Conservation (phyloP, 1,284 basidiomycete genomes). For the Tilletia caries region DNA sequence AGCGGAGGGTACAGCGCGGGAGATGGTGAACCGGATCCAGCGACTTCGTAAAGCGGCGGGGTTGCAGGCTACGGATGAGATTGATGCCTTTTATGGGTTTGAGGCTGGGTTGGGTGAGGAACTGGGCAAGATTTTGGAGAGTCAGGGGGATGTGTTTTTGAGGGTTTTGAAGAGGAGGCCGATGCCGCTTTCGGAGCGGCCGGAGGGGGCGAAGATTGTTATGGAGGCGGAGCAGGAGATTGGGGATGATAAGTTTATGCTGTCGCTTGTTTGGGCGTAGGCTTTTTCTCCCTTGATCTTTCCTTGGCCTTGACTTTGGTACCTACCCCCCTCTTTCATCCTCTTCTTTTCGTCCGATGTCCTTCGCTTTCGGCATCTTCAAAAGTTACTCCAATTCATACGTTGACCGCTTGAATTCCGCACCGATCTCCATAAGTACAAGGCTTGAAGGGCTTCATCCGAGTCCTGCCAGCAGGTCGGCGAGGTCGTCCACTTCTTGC, state of each 20-base stretch:
- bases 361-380: too few relatives aligned
- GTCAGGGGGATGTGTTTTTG: slow-evolving; percentile 71
- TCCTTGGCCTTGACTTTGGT: too few relatives aligned
- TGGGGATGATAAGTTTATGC: slow-evolving; percentile 71
- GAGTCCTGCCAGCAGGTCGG: slow-evolving; percentile 42
- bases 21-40: slow-evolving; percentile 90
- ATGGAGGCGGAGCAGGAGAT: slow-evolving; percentile 85
- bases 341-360: too few relatives aligned
- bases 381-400: too few relatives aligned
- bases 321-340: too few relatives aligned
- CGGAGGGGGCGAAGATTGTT: slow-evolving; percentile 60
- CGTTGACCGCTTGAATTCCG: too few relatives aligned
- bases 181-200: slow-evolving; percentile 46
- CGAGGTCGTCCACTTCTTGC: slow-evolving; percentile 47
- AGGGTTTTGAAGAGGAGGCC: slow-evolving; percentile 68
- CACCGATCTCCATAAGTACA: not conserved
- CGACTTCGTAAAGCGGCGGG: slow-evolving; percentile 93
- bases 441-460: slow-evolving; percentile 15
- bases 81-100: slow-evolving; percentile 83
- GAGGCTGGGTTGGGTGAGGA: slow-evolving; percentile 56
- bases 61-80: slow-evolving; percentile 88
- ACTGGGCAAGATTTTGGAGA: slow-evolving; percentile 27
- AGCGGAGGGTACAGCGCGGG: slow-evolving; percentile 81
- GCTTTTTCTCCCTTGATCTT: not conserved
- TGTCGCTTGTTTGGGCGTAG: slow-evolving; percentile 46